Evolutionary conservation across 805 yeast species (phyloP).

Genomic region (Candida michaelii): DNA sequence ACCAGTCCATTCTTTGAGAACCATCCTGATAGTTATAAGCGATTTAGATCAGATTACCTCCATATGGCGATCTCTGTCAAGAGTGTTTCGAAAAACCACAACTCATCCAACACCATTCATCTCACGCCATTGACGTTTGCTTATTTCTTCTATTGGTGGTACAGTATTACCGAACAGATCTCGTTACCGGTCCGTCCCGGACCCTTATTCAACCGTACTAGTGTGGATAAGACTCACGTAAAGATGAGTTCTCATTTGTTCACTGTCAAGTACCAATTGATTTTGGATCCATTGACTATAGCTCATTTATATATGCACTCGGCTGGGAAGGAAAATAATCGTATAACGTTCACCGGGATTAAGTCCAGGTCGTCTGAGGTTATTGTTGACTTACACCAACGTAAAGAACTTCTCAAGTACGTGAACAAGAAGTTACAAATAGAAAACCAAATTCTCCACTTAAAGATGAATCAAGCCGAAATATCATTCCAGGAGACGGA

Average conservation of each 20-base stretch:
- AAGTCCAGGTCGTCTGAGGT: slow-evolving; percentile 37
- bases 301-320: slow-evolving; percentile 37
- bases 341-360: slow-evolving; percentile 38
- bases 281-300: slow-evolving; percentile 39
- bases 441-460: slow-evolving; percentile 42
- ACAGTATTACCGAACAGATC: slow-evolving; percentile 28
- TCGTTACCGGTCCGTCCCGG: slow-evolving; percentile 41
- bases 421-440: slow-evolving; percentile 39
- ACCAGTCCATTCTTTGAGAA: slow-evolving; percentile 53
- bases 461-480: slow-evolving; percentile 67
- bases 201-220: slow-evolving; percentile 24
- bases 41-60: slow-evolving; percentile 78
- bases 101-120: slow-evolving; percentile 35
- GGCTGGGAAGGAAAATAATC: slow-evolving; percentile 21
- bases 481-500: slow-evolving; percentile 70
- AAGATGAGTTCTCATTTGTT: slow-evolving; percentile 41
- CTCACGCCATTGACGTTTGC: slow-evolving; percentile 39
- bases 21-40: slow-evolving; percentile 77
- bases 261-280: slow-evolving; percentile 41
- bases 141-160: slow-evolving; percentile 46
- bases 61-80: slow-evolving; percentile 50
- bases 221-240: slow-evolving; percentile 24
- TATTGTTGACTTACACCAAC: slow-evolving; percentile 40
- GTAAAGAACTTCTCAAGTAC: slow-evolving; percentile 35
- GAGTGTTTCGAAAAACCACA: slow-evolving; percentile 30